Conservation (phyloP, 176 grass and related monocot genomes). For the Oryza punctata region DNA sequence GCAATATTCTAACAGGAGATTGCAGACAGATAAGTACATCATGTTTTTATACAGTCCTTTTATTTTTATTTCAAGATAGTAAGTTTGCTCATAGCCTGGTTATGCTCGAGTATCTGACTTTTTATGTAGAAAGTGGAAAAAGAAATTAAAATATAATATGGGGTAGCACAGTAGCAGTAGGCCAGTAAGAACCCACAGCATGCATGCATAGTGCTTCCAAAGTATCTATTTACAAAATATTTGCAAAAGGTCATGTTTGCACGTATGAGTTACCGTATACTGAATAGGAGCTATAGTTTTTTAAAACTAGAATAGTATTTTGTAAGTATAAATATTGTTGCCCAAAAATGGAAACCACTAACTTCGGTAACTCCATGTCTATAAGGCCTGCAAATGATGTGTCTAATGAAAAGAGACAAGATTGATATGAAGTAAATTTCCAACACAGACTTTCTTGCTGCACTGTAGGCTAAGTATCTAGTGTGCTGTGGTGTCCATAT, state of each 20-base stretch:
- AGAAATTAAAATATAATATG: not conserved
- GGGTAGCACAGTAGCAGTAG: not conserved
- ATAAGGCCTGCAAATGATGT: not conserved
- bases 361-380: not conserved
- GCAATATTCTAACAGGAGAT: not conserved
- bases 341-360: not conserved
- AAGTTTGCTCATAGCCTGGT: not conserved
- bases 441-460: not conserved
- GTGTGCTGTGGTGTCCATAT: not conserved
- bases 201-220: not conserved
- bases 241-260: too few species aligned
- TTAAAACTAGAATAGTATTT: not conserved
- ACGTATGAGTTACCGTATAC: too few species aligned
- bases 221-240: not conserved
- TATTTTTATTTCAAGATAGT: constrained; percentile 1
- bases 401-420: not conserved
- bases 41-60: not conserved
- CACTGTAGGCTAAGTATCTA: constrained; percentile 1
- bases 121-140: constrained; percentile 1
- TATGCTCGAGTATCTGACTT: not conserved
- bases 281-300: too few species aligned
- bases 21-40: not conserved
- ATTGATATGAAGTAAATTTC: not conserved
- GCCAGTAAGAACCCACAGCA: not conserved
- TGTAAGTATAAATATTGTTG: not conserved